Percentiles rank a stretch among this genome's conserved stretches.
phyloP scores from a whole-genome alignment of 441 rosid genomes.

The Mallotus japonicus region DNA sequence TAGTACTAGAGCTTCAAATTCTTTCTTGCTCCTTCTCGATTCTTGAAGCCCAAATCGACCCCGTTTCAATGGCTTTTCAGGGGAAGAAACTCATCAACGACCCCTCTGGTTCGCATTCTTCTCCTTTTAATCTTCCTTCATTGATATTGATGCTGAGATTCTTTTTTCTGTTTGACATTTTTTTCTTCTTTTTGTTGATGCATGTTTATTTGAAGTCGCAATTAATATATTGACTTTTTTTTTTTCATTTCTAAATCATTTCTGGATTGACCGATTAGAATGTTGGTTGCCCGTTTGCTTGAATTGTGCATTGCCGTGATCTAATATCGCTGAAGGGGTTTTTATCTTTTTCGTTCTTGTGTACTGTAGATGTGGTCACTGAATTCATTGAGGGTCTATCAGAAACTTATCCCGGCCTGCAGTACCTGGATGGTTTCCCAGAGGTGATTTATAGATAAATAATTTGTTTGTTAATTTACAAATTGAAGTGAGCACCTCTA shows the following conservation, averaged over 20 bases:
- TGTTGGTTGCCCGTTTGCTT: too few species aligned
- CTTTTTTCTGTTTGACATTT: neutral
- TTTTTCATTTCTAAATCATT: too few species aligned
- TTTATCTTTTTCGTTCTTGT: neutral
- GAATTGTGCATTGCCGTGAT: too few species aligned
- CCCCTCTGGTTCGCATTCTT: constrained; percentile 64
- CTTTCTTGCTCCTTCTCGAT: constrained; percentile 13
- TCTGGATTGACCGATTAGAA: too few species aligned
- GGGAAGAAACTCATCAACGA: constrained; percentile 92
- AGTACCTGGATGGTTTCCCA: constrained; percentile 91
- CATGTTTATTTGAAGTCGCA: neutral
- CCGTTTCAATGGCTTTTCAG: constrained; percentile 53
- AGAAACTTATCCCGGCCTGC: constrained; percentile 85
- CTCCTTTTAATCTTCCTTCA: neutral
- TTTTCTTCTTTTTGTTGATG: neutral
- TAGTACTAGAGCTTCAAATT: too few species aligned
- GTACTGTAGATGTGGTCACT: constrained; percentile 77
- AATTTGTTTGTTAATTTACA: too few species aligned
- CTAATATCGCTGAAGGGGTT: neutral
- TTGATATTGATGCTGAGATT: too few species aligned
- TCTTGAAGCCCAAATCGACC: neutral
- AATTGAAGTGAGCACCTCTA: too few species aligned
- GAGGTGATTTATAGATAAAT: constrained; percentile 44
- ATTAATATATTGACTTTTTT: neutral
- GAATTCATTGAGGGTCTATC: constrained; percentile 93